Evolutionary conservation across 352 stramenopile genomes (phyloP), one percentile per base, ranked within the genome.

Genomic region (Albugo laibachii): DNA sequence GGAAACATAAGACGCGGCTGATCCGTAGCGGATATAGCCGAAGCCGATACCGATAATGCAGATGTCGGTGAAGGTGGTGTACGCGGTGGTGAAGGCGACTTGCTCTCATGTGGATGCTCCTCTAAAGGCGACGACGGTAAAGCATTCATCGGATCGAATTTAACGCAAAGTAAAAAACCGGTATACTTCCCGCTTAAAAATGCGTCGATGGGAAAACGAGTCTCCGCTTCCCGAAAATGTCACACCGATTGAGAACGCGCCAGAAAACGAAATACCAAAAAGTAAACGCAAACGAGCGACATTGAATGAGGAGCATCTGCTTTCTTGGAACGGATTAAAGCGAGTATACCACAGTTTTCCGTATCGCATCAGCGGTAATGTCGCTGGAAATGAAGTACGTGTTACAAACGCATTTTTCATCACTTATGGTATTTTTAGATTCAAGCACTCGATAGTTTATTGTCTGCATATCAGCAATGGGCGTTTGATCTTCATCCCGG

Each of bases 391-490:
- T n/a, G 73, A 83, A 59, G 65, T 73, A 43, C 5, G 61, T 13
- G 19, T 10, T 15, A 31, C 47, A 2, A n/a, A n/a, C 14, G 38
- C 16, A 27, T 5, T 36, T 13, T 43, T 49, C 21, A 24, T 59
- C 41, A 47, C 39, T 41, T 18, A 55, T 13, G 48, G 49, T 13
- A 31, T n/a, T 39, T 16, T 35, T 20, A 79, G 64, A 56, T 66
- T 13, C 68, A 83, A 42, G 72, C 76, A 31, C 49, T 89, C 38
- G 58, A 53, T 16, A 73, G 63, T 27, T 54, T 89, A 38, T 56
- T 89, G 11, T 71, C 71, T 40, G 80, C 80, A 68, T 89, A 89
- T 64, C 84, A 82, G 47, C 70, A 89, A 47, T 89, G 76, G 76
- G 76, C 76, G 12, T 89, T 78, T 51, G 76, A 86, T 41, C 58